Evolutionary conservation across 495 filamentous ascomycete species (phyloP), one percentile per base, ranked within the genome.

Genomic region (Peziza echinospora): DNA sequence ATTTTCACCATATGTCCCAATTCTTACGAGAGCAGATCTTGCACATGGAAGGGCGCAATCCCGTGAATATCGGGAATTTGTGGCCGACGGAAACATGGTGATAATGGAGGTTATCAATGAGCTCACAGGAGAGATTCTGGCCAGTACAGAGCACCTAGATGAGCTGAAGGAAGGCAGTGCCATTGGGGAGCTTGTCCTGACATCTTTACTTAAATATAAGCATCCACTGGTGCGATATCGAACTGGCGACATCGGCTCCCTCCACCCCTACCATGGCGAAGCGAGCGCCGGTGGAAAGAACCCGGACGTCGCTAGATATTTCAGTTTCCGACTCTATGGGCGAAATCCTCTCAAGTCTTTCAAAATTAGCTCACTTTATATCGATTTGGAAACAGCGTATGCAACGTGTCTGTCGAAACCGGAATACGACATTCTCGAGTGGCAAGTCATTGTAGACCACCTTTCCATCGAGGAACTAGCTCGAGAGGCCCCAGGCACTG

Each of bases 191-290:
- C 43, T 66, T 17, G 55, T 62, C 0, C 54, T 62, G 26, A 67
- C 63, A 2, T 66, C 64, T 1, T 49, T 67, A 3, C 53, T 58
- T 24, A 56, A 63, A 4, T 42, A 59, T 2, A 56, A 62, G 1
- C 63, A 67, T 34, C 64, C 64, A 0, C 51, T 66, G 2, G 57
- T 67, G 9, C 59, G 64, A 6, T 67, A 64, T 45, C 47, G 58
- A 5, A 59, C 56, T 1, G 64, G 64, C 11, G 64, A 67, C 43
- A 28, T 65, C 9, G 62, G 53, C 5, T 65, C 62, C 3, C 13
- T 67, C 7, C 62, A 63, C 26, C 52, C 47, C 0, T 42, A 61
- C 1, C 55, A 56, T 3, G 48, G 48, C 17, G 4, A 13, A 5
- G 43, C 34, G 13, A 40, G 22, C 8, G 11, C 21, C 5, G 3